A percentile compares a stretch with the other conserved stretches of the same genome.
These are phyloP conservation scores for Glycyrrhiza uralensis DNA, from an alignment of 306 rosid genomes.

Conservation along the genomic window DNA sequence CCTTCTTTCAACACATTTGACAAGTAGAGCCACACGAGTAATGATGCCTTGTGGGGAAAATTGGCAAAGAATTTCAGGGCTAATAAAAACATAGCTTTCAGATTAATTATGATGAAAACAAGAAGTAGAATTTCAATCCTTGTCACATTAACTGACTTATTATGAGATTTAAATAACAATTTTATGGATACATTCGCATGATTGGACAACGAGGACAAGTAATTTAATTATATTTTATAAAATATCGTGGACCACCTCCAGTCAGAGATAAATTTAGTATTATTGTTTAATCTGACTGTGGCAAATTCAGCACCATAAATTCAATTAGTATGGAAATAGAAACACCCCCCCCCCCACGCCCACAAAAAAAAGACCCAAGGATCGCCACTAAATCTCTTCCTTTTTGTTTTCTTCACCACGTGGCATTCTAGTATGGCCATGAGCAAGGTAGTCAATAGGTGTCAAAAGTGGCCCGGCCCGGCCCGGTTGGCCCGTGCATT, in stretches of 20 bases:
- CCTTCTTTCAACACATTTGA: constrained; percentile 40
- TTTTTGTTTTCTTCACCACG: too few relatives aligned
- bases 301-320: neutral
- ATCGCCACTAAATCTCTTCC: too few relatives aligned
- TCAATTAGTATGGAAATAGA: neutral
- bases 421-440: too few relatives aligned
- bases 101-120: constrained; percentile 7
- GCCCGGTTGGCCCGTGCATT: too few relatives aligned
- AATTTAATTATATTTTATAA: too few relatives aligned
- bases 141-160: neutral
- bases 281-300: too few relatives aligned
- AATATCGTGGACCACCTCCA: neutral
- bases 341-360: neutral
- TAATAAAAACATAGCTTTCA: constrained; percentile 4
- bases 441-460: too few relatives aligned
- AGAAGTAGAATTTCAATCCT: neutral
- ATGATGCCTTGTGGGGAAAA: constrained; percentile 24
- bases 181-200: neutral
- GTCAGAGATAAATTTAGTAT: too few relatives aligned
- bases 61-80: neutral
- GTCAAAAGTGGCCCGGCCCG: too few relatives aligned
- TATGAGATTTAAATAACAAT: neutral
- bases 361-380: too few relatives aligned
- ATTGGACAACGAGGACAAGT: neutral
- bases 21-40: constrained; percentile 19